Percentiles rank a stretch among this genome's conserved stretches.
These are phyloP conservation scores for Waitea zeae DNA, from an alignment of 1,284 basidiomycete species.

Conservation along the genomic window DNA sequence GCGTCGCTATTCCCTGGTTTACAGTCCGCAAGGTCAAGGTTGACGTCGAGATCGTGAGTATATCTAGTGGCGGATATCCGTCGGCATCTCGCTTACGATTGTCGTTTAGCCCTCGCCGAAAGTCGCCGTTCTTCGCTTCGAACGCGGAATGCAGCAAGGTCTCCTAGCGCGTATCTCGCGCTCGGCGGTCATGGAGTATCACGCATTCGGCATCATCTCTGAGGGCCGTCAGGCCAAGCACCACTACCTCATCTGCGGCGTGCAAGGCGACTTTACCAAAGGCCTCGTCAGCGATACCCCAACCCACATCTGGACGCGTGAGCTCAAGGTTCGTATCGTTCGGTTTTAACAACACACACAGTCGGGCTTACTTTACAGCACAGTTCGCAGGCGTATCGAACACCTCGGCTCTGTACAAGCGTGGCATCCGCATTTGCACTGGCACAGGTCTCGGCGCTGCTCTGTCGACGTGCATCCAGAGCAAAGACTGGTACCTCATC, in stretches of 20 bases:
- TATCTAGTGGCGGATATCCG: conserved; percentile 19
- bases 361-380: conserved; percentile 4
- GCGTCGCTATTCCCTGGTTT: conserved; percentile 58
- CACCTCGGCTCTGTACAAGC: conserved; percentile 55
- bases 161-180: conserved; percentile 39
- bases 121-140: conserved; percentile 38
- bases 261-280: conserved; percentile 62
- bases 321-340: conserved; percentile 37
- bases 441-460: conserved; percentile 65
- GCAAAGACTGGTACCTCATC: conserved; percentile 47
- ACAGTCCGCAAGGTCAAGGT: conserved; percentile 57
- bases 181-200: conserved; percentile 39
- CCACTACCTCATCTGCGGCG: conserved; percentile 64
- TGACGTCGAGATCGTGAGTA: conserved; percentile 57
- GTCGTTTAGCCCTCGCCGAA: conserved; percentile 46
- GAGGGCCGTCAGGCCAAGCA: conserved; percentile 52
- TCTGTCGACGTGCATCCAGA: conserved; percentile 57
- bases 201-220: conserved; percentile 45
- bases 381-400: conserved; percentile 69
- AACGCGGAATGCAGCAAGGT: conserved; percentile 48
- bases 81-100: conserved; percentile 13
- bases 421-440: conserved; percentile 62
- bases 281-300: conserved; percentile 54
- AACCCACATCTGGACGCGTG: conserved; percentile 49
- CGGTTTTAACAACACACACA: too few relatives aligned